These are phyloP conservation scores for Eutypella sp. DNA, from an alignment of 2,329 filamentous ascomycete genomes.

Conservation along the genomic window DNA sequence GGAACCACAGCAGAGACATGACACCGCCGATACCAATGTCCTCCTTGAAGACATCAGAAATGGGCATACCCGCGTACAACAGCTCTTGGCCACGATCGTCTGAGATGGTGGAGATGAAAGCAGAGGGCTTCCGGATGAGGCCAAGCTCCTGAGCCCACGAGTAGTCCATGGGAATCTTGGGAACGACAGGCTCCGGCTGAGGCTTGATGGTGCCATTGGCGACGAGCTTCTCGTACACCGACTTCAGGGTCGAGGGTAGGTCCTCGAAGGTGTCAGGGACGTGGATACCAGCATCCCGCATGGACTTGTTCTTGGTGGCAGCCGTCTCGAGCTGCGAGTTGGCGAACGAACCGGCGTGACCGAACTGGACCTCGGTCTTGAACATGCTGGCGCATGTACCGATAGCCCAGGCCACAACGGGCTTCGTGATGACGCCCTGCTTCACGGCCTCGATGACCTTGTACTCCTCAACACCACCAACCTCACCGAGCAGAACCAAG, in stretches of 20 bases:
- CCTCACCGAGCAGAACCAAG: slow-evolving; percentile 90
- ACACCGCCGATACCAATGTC: slow-evolving; percentile 99
- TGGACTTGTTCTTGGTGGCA: slow-evolving; percentile 91
- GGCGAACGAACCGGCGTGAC: slow-evolving; percentile 96
- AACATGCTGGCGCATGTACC: slow-evolving; percentile 99
- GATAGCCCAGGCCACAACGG: slow-evolving; percentile 98
- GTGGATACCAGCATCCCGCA: slow-evolving; percentile 90
- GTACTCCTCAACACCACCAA: slow-evolving; percentile 99
- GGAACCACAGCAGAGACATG: slow-evolving; percentile 99
- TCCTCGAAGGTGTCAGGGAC: slow-evolving; percentile 98
- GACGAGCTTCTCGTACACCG: slow-evolving; percentile 86
- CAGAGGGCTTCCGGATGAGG: slow-evolving; percentile 98
- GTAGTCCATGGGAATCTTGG: slow-evolving; percentile 99
- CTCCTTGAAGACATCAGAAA: slow-evolving; percentile 99
- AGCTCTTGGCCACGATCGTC: slow-evolving; percentile 99
- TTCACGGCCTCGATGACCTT: slow-evolving; percentile 98
- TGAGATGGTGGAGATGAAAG: slow-evolving; percentile 99
- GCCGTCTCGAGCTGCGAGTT: slow-evolving; percentile 99
- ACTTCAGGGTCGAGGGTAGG: slow-evolving; percentile 68
- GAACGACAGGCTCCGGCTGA: slow-evolving; percentile 81
- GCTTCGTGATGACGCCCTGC: slow-evolving; percentile 92
- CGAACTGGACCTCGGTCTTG: slow-evolving; percentile 99
- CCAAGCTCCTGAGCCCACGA: slow-evolving; percentile 99
- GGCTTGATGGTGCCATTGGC: slow-evolving; percentile 80
- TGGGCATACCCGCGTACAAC: slow-evolving; percentile 97